phyloP scores from a whole-genome alignment of 2,329 filamentous ascomycete genomes.

The Arthrinium phaeospermum region DNA sequence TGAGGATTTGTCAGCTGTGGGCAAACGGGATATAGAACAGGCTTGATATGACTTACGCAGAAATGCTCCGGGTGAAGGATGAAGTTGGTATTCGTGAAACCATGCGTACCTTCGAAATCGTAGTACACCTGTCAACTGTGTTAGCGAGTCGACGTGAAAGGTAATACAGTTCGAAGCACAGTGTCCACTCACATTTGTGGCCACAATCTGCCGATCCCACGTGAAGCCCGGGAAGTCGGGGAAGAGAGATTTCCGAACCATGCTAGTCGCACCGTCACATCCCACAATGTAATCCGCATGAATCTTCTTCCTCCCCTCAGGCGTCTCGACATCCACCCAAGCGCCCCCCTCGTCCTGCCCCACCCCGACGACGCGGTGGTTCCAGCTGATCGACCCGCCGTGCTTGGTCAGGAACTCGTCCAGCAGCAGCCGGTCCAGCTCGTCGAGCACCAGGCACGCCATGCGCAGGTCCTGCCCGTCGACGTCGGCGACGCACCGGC shows the following conservation, averaged over 20 bases:
- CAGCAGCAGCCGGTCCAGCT: slow-evolving; percentile 50
- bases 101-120: slow-evolving; percentile 59
- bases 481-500: slow-evolving; percentile 40
- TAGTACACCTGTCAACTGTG: slow-evolving; percentile 60
- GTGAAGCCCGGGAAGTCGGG: slow-evolving; percentile 65
- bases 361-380: slow-evolving; percentile 51
- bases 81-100: slow-evolving; percentile 63
- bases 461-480: slow-evolving; percentile 47
- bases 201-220: slow-evolving; percentile 64
- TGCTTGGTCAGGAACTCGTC: slow-evolving; percentile 44
- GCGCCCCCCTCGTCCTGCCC: slow-evolving; percentile 52
- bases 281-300: slow-evolving; percentile 61
- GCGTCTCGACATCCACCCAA: slow-evolving; percentile 51
- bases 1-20: not conserved
- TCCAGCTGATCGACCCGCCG: slow-evolving; percentile 48
- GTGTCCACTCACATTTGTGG: slow-evolving; percentile 58
- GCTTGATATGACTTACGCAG: slow-evolving; percentile 40
- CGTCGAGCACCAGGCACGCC: slow-evolving; percentile 48
- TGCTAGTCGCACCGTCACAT: slow-evolving; percentile 59
- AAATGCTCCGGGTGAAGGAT: slow-evolving; percentile 67
- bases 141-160: slow-evolving; percentile 19
- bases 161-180: not conserved
- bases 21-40: not conserved
- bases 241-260: slow-evolving; percentile 55
- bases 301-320: slow-evolving; percentile 41